Evolutionary conservation across 352 stramenopile genomes (phyloP), one percentile per base, ranked within the genome.

Genomic region (Pythium volutum): DNA sequence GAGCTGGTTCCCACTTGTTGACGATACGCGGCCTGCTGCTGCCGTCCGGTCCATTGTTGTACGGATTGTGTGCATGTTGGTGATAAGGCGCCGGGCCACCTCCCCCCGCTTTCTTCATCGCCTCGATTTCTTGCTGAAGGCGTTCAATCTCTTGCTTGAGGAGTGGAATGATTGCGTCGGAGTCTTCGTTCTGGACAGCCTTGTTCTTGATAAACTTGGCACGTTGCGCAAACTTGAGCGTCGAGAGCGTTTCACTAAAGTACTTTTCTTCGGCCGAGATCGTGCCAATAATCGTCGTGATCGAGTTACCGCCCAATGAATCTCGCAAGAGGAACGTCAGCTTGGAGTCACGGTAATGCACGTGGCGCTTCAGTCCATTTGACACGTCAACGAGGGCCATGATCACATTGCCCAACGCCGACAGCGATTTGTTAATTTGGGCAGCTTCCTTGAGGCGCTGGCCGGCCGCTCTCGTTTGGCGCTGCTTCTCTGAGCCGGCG

Each of bases 171-270:
- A 91, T 74, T 6, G 81, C 79, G 50, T 94, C 82, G 0, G 81
- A 77, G 57, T 95, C 86, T 47, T 95, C 79, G 53, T 93, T 93
- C 65, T 92, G 79, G n/a, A 92, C 73, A 10, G 84, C 84, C 27
- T 91, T 90, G 69, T 92, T 95, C 64, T 96, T 93, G 64, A 96
- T 95, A 55, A 83, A 93, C 64, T 94, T 96, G 18, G 87, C 88
- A 12, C 88, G 83, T 36, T 95, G 82, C 12, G 86, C 87, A 66
- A 96, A 97, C 56, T 93, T 91, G 15, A 97, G 65, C 14, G 88
- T 95, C 18, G 85, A 94, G 4, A 97, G 27, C 29, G 88, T 96
- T 66, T 97, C 88, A 1, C 72, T 81, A 43, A 93, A 91, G 54
- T 87, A 96, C 39, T 90, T 89, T 15, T 93, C 86, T 43, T 93